phyloP scores from a whole-genome alignment of 306 rosid genomes.

The Gleditsia sinensis region DNA sequence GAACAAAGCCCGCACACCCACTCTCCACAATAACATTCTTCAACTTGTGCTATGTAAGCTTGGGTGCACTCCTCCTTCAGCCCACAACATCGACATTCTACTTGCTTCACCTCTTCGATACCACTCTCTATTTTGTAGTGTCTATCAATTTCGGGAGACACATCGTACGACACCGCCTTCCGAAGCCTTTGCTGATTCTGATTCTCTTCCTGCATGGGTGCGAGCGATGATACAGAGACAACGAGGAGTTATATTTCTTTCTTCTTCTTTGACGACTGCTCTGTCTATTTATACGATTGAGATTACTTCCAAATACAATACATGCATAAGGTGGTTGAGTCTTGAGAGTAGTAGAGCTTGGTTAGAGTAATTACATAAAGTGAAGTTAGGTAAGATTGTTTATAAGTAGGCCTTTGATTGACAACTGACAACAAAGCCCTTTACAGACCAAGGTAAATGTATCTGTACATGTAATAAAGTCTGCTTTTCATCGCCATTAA shows the following conservation, averaged over 20 bases:
- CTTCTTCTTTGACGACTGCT: slow-evolving; percentile 21
- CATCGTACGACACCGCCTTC: slow-evolving; percentile 53
- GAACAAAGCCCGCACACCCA: slow-evolving; percentile 89
- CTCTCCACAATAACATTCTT: slow-evolving; percentile 44
- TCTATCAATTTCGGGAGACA: slow-evolving; percentile 42
- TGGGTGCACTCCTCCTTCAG: slow-evolving; percentile 65
- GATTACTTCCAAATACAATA: not conserved
- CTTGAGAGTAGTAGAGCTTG: not conserved
- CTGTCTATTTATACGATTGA: not conserved
- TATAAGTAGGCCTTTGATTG: slow-evolving; percentile 11
- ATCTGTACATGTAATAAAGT: slow-evolving; percentile 22
- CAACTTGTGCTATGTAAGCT: slow-evolving; percentile 49
- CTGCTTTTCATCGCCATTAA: slow-evolving; percentile 27
- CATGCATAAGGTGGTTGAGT: no score
- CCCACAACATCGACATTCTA: slow-evolving; percentile 69
- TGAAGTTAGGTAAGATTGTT: slow-evolving; percentile 15
- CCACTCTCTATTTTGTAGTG: slow-evolving; percentile 22
- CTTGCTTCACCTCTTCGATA: slow-evolving; percentile 55
- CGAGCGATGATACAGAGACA: not conserved
- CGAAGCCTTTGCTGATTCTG: slow-evolving; percentile 38
- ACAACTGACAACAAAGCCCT: slow-evolving; percentile 31
- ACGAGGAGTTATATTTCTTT: not conserved
- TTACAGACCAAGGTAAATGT: slow-evolving; percentile 40
- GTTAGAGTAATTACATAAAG: slow-evolving; percentile 25
- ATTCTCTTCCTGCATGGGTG: slow-evolving; percentile 33